These are phyloP conservation scores for Atkinsonella texensis DNA, from an alignment of 2,329 filamentous ascomycete species.

Conservation along the genomic window DNA sequence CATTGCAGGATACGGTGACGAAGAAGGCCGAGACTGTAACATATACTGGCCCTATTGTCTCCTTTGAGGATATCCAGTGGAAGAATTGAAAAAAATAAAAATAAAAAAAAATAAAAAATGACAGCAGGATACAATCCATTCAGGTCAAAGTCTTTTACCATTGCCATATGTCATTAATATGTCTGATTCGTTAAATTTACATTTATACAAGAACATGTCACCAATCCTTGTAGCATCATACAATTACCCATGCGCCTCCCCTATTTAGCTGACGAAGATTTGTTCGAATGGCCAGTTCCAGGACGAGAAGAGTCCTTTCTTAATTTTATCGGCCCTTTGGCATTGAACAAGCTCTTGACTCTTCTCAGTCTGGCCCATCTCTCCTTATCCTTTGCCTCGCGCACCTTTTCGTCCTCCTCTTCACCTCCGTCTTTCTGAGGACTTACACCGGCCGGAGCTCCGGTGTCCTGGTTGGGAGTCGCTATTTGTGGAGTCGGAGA, in stretches of 20 bases:
- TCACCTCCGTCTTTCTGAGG: slow-evolving; percentile 14
- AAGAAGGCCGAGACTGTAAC: slow-evolving; percentile 23
- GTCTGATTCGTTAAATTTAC: not conserved
- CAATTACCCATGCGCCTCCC: not conserved
- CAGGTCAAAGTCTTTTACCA: not conserved
- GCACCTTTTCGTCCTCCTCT: slow-evolving; percentile 30
- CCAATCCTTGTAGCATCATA: not conserved
- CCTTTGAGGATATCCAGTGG: slow-evolving; percentile 28
- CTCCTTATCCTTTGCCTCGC: slow-evolving; percentile 54
- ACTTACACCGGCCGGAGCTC: slow-evolving; percentile 5
- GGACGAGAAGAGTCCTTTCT: slow-evolving; percentile 30
- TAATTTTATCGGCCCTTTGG: slow-evolving; percentile 46
- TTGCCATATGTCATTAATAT: not conserved
- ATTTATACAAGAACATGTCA: not conserved
- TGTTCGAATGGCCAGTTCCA: slow-evolving; percentile 23
- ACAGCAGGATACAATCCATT: no score
- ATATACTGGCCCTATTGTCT: slow-evolving; percentile 24
- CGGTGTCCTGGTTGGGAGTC: not conserved
- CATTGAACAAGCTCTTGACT: slow-evolving; percentile 60
- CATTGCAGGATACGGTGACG: slow-evolving; percentile 17
- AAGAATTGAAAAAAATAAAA: slow-evolving; percentile 8
- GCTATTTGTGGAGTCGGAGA: slow-evolving; percentile 11
- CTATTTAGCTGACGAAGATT: slow-evolving; percentile 7
- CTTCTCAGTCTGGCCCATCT: slow-evolving; percentile 59
- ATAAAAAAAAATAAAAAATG: not conserved